Base-by-base conservation (phyloP, 805 yeast genomes). In the Candida boleticola region DNA sequence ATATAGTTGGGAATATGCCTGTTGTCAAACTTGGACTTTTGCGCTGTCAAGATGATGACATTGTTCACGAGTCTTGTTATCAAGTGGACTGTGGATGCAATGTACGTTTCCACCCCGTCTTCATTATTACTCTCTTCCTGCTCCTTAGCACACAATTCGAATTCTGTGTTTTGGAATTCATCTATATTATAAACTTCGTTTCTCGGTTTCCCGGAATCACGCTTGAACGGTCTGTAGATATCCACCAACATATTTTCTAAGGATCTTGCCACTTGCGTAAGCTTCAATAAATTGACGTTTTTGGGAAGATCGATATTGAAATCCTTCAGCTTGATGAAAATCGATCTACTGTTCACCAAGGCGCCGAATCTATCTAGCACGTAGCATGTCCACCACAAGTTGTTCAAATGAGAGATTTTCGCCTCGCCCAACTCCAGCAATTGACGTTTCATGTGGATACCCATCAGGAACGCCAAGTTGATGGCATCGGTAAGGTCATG, bases 371-470 rank as follows among this genome's bases (percentile, higher is more conserved):
- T 44, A 45, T 66, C 72, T 34, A 65, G 43, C 3, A 64, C 44
- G 41, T 52, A 64, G 35, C 64, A 52, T 34, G 55, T 48, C 70
- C 70, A 66, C 66, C 68, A 66, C 16, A 65, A 44, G 31, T 57
- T 51, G 13, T 57, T 49, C 14, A 57, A 46, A 36, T 61, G 59
- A 3, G 41, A 44, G 23, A 43, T 32, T 32, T 40, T 37, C 26
- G 48, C 48, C 17, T 41, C 26, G 39, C 44, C 19, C 4, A 30
- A 36, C 25, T 41, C 44, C 31, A 18, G 38, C 22, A 36, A 37
- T 30, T 41, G 44, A 0, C 54, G 43, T 40, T 57, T 58, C 58
- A 55, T 55, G 39, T 61, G 65, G 26, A 61, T 54, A 1, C 57
- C 64, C 29, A 58, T 33, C 5, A 60, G 49, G 9, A 49, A 47